Evolutionary conservation across 2,329 filamentous ascomycete genomes (phyloP).

Genomic region (Ascochyta viciae-villosae): DNA sequence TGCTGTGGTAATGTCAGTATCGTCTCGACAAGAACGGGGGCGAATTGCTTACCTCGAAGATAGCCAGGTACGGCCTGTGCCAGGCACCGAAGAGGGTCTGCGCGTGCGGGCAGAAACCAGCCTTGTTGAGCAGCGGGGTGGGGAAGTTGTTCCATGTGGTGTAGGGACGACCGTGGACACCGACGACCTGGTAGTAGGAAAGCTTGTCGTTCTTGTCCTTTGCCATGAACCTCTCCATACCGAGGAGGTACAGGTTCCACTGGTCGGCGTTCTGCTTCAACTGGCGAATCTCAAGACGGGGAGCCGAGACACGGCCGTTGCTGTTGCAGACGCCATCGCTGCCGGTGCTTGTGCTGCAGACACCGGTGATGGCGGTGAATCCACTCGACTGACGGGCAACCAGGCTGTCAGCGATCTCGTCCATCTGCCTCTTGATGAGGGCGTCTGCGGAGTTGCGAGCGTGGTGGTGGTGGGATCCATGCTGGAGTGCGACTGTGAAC

Average conservation of each 20-base stretch:
- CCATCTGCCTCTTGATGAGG: slow-evolving; percentile 32
- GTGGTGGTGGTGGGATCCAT: slow-evolving; percentile 32
- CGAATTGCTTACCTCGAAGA: slow-evolving; percentile 60
- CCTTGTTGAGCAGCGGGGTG: slow-evolving; percentile 55
- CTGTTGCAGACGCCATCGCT: slow-evolving; percentile 35
- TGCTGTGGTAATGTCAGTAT: slow-evolving; percentile 44
- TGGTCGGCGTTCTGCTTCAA: slow-evolving; percentile 67
- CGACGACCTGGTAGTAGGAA: slow-evolving; percentile 81
- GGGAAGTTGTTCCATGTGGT: slow-evolving; percentile 61
- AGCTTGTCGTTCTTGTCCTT: slow-evolving; percentile 68
- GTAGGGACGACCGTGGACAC: slow-evolving; percentile 81
- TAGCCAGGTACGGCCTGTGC: slow-evolving; percentile 80
- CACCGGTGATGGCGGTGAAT: slow-evolving; percentile 38
- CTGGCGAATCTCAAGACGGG: slow-evolving; percentile 71
- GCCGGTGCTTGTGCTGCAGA: slow-evolving; percentile 32
- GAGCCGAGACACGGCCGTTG: slow-evolving; percentile 37
- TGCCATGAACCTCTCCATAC: slow-evolving; percentile 74
- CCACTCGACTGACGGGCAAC: slow-evolving; percentile 33
- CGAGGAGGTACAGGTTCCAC: slow-evolving; percentile 80
- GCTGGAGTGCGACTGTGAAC: slow-evolving; percentile 38
- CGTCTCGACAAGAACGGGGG: not conserved
- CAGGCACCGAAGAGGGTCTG: slow-evolving; percentile 80
- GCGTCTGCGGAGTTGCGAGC: slow-evolving; percentile 27
- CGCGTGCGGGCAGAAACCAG: slow-evolving; percentile 78
- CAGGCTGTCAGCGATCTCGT: slow-evolving; percentile 33